Evolutionary conservation across 2,329 filamentous ascomycete species (phyloP).

Genomic region (Trematosphaeria pertusa): DNA sequence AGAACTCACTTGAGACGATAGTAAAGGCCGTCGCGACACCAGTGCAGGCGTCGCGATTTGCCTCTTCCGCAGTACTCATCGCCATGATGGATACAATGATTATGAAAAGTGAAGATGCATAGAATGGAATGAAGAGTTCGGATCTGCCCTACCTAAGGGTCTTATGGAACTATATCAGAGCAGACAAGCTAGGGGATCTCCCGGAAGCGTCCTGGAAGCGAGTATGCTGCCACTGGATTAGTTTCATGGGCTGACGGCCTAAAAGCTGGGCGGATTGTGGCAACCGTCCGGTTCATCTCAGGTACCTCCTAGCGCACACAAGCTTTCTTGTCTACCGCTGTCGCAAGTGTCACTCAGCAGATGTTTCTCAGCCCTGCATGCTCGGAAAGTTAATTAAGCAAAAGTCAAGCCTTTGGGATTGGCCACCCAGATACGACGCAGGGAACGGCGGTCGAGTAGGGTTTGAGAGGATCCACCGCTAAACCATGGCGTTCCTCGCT

Average conservation of each 20-base stretch:
- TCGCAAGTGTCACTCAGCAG: not conserved
- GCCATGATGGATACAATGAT: not conserved
- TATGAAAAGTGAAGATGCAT: not conserved
- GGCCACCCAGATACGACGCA: too few species aligned
- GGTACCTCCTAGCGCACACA: not conserved
- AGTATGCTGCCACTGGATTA: not conserved
- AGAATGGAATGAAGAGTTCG: not conserved
- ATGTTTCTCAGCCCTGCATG: constrained; percentile 2
- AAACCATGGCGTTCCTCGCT: too few species aligned
- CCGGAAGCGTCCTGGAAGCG: too few species aligned
- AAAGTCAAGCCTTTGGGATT: constrained; percentile 10
- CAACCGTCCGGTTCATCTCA: not conserved
- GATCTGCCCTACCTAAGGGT: not conserved
- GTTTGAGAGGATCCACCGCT: too few species aligned
- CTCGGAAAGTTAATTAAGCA: too few species aligned
- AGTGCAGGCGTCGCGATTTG: constrained; percentile 23
- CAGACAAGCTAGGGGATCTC: too few species aligned
- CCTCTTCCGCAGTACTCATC: not conserved
- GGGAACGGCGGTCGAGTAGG: constrained; percentile 5
- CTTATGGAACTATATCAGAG: constrained; percentile 8
- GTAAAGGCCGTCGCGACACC: constrained; percentile 32
- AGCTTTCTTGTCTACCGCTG: not conserved
- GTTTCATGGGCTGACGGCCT: not conserved
- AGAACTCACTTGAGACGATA: constrained; percentile 24
- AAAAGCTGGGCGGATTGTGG: not conserved